Evolutionary conservation across 177 flowering plant species (phyloP), one percentile per base, ranked within the genome.

Genomic region (Vitis hybrid): DNA sequence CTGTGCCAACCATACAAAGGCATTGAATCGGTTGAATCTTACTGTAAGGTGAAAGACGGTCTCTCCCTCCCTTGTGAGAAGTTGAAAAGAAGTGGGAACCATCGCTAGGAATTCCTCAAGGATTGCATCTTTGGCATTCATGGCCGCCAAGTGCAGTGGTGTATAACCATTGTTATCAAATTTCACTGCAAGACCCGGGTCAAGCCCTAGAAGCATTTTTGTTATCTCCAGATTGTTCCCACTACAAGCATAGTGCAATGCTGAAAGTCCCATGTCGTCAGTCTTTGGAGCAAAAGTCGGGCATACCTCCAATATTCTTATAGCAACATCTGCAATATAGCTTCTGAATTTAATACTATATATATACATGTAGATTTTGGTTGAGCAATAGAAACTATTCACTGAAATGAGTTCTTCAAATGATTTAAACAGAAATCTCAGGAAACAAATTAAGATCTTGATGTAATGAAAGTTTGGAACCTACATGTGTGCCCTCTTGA

Each of bases 81-180:
- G 46, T 5, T 41, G 63, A 8, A 67, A 67, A 15, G 63, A 67
- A 3, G 53, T 6, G 1, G 61, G 61, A 46, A 63, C 61, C 54
- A 35, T 11, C 53, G 48, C 7, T 10, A 67, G 14, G 12, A 56
- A 67, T 12, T 14, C 70, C 20, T 58, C 52, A 35, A 67, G 9
- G 9, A 67, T 48, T 14, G 20, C 1, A 15, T 9, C 61, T 20
- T 12, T 67, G 24, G 32, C 59, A 4, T 46, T 35, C 27, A 67
- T 58, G 46, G 70, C 32, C 10, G 63, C 70, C 70, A 67, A 11
- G 53, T 67, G 70, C 62, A 48, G 9, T 4, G 70, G 70, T 9
- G 70, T 67, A 54, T 32, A 15, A 11, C 70, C 63, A 48, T 27
- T 20, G 61, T 41, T 11, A 32, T 57, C 54, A n/a, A 17, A 41